Evolutionary conservation across 352 stramenopile genomes (phyloP), one percentile per base, ranked within the genome.

Genomic region (Pseudoperonospora humuli): DNA sequence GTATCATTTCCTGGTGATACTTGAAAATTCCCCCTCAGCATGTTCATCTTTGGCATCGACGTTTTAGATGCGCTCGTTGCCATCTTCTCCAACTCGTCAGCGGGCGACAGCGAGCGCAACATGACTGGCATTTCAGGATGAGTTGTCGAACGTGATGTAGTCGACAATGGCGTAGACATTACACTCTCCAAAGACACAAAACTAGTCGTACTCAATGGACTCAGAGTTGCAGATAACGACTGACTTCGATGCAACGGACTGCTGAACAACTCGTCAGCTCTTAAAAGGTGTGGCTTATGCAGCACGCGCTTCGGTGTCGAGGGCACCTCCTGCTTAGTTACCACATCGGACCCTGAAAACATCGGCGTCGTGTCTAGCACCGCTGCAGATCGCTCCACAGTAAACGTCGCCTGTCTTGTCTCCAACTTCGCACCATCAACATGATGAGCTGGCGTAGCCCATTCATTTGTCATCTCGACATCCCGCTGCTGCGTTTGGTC

Each of bases 51-150:
- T 8, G 60, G 63, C 11, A 72, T 70, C 10, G 70, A 68, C n/a
- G 64, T 65, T 21, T 76, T 80, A 18, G 53, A 69, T 6, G 59
- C 52, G 29, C 70, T 75, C 9, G 69, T 42, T 23, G 64, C 45
- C 31, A 80, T 67, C 31, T 87, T 87, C 26, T 87, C 70, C 14
- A 87, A 50, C 24, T 72, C 61, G 38, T 80, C 63, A 4, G 71
- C 71, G 9, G 75, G 71, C 0, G 71, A 84, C 21, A 86, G 58
- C 8, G 67, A 73, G 2, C 60, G 67, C 34, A 56, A 45, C 48
- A 45, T 52, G 10, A 58, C 32, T 15, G 49, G 32, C 50, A 51
- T 41, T 21, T 54, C 54, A 15, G 43, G 15, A 15, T 56, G 35
- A 21, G 41, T 31, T 25, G 49, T 55, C 2, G 35, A 56, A 6